Conservation (phyloP, 2,329 filamentous ascomycete genomes). For the Torrubiella hemipterigena region DNA sequence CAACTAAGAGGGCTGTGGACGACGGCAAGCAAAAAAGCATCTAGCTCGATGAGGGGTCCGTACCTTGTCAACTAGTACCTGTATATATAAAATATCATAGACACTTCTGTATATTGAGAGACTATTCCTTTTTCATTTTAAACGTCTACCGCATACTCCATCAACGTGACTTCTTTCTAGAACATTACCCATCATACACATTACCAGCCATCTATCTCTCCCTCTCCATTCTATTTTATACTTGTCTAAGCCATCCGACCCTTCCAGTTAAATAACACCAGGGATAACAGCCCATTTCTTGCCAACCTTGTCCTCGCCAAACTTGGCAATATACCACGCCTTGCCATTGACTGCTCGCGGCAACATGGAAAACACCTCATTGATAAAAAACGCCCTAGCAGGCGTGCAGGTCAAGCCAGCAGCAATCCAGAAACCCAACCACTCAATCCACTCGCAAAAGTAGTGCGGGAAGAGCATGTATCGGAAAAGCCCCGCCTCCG, state of each 20-base stretch:
- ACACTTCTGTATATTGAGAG: no score
- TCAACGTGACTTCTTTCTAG: no score
- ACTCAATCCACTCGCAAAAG: constrained; percentile 94
- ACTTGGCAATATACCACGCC: constrained; percentile 78
- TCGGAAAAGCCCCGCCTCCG: constrained; percentile 69
- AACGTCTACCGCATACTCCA: no score
- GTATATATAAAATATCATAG: no score
- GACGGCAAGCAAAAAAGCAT: no score
- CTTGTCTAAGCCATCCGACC: neutral
- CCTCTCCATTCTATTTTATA: no score
- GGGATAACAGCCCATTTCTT: constrained; percentile 61
- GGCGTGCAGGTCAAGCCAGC: constrained; percentile 57
- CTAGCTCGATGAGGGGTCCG: no score
- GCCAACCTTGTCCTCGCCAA: constrained; percentile 72
- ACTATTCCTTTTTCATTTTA: no score
- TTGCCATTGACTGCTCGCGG: constrained; percentile 72
- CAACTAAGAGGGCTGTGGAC: no score
- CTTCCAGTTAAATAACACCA: constrained; percentile 29
- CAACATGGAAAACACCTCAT: constrained; percentile 83
- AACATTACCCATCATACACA: no score
- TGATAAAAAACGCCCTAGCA: constrained; percentile 70
- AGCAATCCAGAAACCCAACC: constrained; percentile 77
- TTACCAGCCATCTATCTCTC: no score
- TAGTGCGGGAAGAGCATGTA: constrained; percentile 87
- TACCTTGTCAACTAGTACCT: no score